These are phyloP conservation scores for Gynandropsis gynandra DNA, from an alignment of 345 rosid genomes.

Conservation along the genomic window DNA sequence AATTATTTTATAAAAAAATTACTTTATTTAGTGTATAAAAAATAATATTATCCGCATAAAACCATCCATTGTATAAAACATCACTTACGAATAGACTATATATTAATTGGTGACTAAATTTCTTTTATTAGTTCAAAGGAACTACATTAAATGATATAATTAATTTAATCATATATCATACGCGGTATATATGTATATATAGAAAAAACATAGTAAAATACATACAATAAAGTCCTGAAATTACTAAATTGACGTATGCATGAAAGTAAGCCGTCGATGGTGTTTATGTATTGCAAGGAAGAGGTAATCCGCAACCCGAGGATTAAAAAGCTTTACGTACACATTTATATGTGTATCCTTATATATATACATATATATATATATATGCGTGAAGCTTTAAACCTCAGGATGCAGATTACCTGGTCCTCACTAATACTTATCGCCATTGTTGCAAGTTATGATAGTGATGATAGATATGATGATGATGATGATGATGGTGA, in stretches of 20 bases:
- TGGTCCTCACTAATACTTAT: conserved; percentile 18
- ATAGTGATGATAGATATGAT: conserved; percentile 2
- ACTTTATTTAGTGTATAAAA: too few species aligned
- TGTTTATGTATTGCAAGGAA: conserved; percentile 10
- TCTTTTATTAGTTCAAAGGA: too few species aligned
- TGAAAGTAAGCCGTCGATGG: too few species aligned
- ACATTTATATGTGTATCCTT: not conserved
- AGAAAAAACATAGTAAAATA: not conserved
- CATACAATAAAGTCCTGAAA: not conserved
- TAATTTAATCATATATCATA: not conserved
- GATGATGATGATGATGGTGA: conserved; percentile 4
- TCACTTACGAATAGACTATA: conserved; percentile 1
- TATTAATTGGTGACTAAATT: too few species aligned
- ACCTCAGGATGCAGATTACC: conserved; percentile 40
- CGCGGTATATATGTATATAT: not conserved
- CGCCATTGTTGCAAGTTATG: conserved; percentile 10
- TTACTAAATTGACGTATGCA: too few species aligned
- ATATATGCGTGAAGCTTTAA: conserved; percentile 8
- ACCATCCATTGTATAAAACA: too few species aligned
- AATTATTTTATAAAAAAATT: too few species aligned
- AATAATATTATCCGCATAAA: conserved; percentile 18
- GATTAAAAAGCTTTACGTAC: conserved; percentile 11
- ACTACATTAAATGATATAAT: too few species aligned
- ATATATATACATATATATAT: not conserved
- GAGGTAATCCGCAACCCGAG: conserved; percentile 32